Evolutionary conservation across 2,329 filamentous ascomycete species (phyloP), one percentile per base, ranked within the genome.

Genomic region (Aspergillus sp.): DNA sequence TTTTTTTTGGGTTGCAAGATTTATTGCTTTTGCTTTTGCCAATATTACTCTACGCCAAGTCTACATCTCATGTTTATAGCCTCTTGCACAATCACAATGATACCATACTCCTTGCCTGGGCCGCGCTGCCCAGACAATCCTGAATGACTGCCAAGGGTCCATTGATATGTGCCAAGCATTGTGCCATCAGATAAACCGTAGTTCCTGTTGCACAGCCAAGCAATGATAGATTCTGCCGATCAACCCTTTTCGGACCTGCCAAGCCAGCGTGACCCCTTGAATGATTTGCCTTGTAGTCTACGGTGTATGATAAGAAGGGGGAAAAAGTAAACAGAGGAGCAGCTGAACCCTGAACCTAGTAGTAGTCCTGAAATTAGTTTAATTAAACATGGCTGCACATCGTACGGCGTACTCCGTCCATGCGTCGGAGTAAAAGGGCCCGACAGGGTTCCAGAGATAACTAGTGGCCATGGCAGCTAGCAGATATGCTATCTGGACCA

Each of bases 121-220:
- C 36, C 12, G 17, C 9, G 38, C 39, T 43, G 38, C 47, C 47
- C n/a, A 50, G 47, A 28, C 47, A n/a, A 50, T 32, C 17, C 32
- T 39, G 48, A 53, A 62, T 50, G 25, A 48, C 55, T 59, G 61
- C 61, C 59, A 63, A 61, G 61, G 58, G 54, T 17, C 21, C 30
- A 45, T 56, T 52, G 60, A 64, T 59, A 58, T 36, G 30, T 41
- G 63, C 60, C 63, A 64, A 64, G 63, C 28, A 51, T 48, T 58
- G 52, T 60, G 60, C 51, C 55, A 58, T 64, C 45, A 49, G 61
- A 63, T 59, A 58, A 57, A 54, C 51, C 54, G 45, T 25, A 55
- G 45, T 43, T 38, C 38, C 49, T 54, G 60, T 64, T 57, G 25
- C 61, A 61, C 58, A 41, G 58, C 61, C 58, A 63, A 63, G 61